These are phyloP conservation scores for Periconia sp. DNA, from an alignment of 2,329 filamentous ascomycete species.

Conservation along the genomic window DNA sequence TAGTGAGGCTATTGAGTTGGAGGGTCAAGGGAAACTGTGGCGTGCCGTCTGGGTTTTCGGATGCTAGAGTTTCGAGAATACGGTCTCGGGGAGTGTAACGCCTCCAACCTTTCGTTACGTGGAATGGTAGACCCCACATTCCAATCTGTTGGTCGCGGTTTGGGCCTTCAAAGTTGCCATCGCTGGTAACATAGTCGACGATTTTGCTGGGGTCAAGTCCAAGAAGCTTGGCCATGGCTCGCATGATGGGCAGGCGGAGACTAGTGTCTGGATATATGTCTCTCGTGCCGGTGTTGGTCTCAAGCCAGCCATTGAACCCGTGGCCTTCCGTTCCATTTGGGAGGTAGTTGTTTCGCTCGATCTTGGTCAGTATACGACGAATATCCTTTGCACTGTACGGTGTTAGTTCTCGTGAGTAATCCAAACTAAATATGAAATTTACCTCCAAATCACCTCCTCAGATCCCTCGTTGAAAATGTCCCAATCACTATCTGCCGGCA, in stretches of 20 bases:
- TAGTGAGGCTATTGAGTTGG: conserved; percentile 43
- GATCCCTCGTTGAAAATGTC: conserved; percentile 18
- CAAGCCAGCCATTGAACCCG: conserved; percentile 21
- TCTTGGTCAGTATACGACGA: conserved; percentile 17
- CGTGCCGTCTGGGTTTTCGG: conserved; percentile 9
- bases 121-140: conserved; percentile 41
- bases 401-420: background rate
- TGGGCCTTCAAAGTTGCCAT: conserved; percentile 15
- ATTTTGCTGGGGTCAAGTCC: conserved; percentile 16
- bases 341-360: conserved; percentile 23
- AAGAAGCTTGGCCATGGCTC: conserved; percentile 15
- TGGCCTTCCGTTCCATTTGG: conserved; percentile 16
- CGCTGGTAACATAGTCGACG: conserved; percentile 16
- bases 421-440: background rate
- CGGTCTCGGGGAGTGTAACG: conserved; percentile 19
- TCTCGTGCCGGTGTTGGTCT: conserved; percentile 17
- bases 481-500: conserved; percentile 23
- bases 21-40: conserved; percentile 17
- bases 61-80: conserved; percentile 12
- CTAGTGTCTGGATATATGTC: conserved; percentile 3
- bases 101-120: conserved; percentile 17
- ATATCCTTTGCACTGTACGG: conserved; percentile 14
- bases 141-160: conserved; percentile 32
- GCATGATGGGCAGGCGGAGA: conserved; percentile 12
- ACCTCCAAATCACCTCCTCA: conserved; percentile 19